These are phyloP conservation scores for Suhomyces tanzawaensis DNA, from an alignment of 805 yeast genomes.

Conservation along the genomic window DNA sequence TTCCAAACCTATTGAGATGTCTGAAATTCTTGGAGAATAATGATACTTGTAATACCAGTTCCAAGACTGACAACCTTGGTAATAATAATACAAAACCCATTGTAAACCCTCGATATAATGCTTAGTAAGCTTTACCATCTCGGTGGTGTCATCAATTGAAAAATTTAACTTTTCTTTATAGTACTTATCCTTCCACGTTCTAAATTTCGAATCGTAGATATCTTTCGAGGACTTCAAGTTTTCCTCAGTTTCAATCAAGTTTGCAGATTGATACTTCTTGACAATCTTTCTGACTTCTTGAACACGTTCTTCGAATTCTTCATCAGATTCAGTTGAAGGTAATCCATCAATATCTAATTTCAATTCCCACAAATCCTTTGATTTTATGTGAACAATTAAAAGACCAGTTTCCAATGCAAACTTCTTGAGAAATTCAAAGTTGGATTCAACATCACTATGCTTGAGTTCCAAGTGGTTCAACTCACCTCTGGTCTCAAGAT, in stretches of 20 bases:
- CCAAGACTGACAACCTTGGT: constrained; percentile 92
- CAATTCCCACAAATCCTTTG: constrained; percentile 54
- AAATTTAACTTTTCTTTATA: constrained; percentile 79
- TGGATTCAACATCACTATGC: constrained; percentile 42
- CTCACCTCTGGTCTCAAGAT: constrained; percentile 28
- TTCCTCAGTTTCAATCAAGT: constrained; percentile 59
- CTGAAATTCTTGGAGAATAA: constrained; percentile 93
- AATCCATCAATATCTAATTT: constrained; percentile 73
- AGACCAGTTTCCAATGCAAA: constrained; percentile 68
- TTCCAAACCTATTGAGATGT: constrained; percentile 69
- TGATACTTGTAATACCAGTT: constrained; percentile 90
- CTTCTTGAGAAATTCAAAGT: constrained; percentile 59
- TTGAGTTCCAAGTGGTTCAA: constrained; percentile 41
- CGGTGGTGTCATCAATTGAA: constrained; percentile 56
- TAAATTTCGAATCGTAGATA: constrained; percentile 71
- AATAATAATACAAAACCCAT: constrained; percentile 93
- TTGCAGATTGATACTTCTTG: constrained; percentile 64
- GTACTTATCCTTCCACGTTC: constrained; percentile 81
- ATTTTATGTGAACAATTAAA: constrained; percentile 60
- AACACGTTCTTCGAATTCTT: constrained; percentile 56
- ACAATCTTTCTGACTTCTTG: constrained; percentile 50
- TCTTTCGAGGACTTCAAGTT: constrained; percentile 48
- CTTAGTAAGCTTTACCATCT: constrained; percentile 61
- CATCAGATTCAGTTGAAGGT: constrained; percentile 63
- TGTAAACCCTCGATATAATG: constrained; percentile 93